Conservation (phyloP, 2,329 filamentous ascomycete species). For the Rachicladosporium sp. region DNA sequence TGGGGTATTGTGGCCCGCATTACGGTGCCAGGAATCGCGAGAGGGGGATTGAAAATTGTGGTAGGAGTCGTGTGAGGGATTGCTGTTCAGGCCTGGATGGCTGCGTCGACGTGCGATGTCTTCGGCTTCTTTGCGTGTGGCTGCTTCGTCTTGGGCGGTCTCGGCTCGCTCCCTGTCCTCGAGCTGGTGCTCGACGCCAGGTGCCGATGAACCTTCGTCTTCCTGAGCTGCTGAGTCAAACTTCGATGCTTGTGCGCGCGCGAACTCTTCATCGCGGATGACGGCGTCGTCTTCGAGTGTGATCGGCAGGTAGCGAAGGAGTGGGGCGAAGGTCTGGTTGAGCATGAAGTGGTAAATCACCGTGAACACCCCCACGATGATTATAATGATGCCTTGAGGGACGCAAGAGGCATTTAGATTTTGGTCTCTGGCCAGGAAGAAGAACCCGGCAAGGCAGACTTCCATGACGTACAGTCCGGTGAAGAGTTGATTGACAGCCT, state of each 20-base stretch:
- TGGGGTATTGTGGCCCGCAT: neutral
- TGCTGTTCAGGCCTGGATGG: no score
- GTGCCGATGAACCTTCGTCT: constrained; percentile 22
- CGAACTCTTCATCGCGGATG: constrained; percentile 79
- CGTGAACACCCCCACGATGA: constrained; percentile 60
- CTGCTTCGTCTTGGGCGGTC: constrained; percentile 20
- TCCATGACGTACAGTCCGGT: constrained; percentile 94
- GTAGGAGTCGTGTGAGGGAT: no score
- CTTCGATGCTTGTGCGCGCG: constrained; percentile 45
- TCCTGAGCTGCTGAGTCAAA: constrained; percentile 21
- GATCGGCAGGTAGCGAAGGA: constrained; percentile 82
- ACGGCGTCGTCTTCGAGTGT: constrained; percentile 93
- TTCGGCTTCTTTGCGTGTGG: constrained; percentile 33
- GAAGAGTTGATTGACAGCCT: constrained; percentile 90
- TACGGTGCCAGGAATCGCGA: constrained; percentile 1
- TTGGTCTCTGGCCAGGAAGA: constrained; percentile 51
- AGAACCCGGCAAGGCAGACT: constrained; percentile 75
- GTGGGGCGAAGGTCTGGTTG: constrained; percentile 70
- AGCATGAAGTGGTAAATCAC: constrained; percentile 66
- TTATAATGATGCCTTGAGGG: constrained; percentile 74
- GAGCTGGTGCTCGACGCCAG: constrained; percentile 30
- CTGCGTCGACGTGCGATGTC: neutral
- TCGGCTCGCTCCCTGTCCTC: constrained; percentile 28
- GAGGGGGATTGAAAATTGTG: neutral
- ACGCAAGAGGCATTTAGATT: constrained; percentile 46